Evolutionary conservation across 306 rosid species (phyloP), one percentile per base, ranked within the genome.

Genomic region (Urtica urens): DNA sequence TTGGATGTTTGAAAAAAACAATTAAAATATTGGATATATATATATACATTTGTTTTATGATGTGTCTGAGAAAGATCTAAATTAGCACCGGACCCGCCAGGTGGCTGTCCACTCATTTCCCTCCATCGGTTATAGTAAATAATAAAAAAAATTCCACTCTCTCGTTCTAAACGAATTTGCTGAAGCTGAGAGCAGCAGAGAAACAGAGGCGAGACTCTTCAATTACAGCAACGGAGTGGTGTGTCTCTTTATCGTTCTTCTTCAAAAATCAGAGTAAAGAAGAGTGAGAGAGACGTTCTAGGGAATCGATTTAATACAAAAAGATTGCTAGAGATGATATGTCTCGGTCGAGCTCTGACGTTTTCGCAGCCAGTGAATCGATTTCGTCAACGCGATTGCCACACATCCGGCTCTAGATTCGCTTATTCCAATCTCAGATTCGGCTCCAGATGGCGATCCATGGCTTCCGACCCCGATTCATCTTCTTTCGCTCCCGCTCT

Each of bases 401-500:
- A 10, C 18, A 44, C 26, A 53, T 26, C 49, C 12, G 13, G 46
- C 58, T 65, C 45, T 60, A 57, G 61, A 55, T 56, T 69, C 38
- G 39, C 25, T 31, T 23, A 30, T 9, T 35, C 51, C 53, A 45
- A 35, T 64, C 10, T 39, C 46, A 28, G n/a, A 35, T 35, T 16
- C 28, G 46, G 46, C 55, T 62, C 60, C 7, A 78, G 50, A 42
- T 52, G 70, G 66, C 61, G 59, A 53, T 31, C 68, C 15, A 65
- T 55, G 77, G 81, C 86, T 7, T 69, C 78, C 13, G 93, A 83
- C 1, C 51, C 86, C 0, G 74, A 73, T 48, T 63, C 75, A 13
- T 49, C 80, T 8, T 69, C 80, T 31, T 80, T 70, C 49, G 71
- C 87, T 20, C 43, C 87, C 0, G 70, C 96, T 18, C 4, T 76